phyloP scores from a whole-genome alignment of 164 flowering plant species.

The Pachysandra terminalis region DNA sequence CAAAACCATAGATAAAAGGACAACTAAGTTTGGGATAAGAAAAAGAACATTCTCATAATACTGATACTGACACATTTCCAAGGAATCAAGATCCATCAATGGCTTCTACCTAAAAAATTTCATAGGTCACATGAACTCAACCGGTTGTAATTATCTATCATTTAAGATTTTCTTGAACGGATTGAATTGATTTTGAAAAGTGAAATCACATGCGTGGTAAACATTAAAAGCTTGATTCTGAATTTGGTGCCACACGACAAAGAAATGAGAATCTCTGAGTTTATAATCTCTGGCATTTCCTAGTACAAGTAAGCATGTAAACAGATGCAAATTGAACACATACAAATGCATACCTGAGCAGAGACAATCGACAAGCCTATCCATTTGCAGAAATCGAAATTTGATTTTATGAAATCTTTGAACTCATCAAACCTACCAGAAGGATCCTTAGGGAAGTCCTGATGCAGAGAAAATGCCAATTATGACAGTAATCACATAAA shows the following conservation, averaged over 20 bases:
- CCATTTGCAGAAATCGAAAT: slow-evolving; percentile 81
- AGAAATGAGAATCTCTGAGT: neutral
- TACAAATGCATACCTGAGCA: slow-evolving; percentile 54
- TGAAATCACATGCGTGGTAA: neutral
- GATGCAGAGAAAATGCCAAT: slow-evolving; percentile 13
- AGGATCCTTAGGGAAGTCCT: slow-evolving; percentile 88
- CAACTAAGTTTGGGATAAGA: too few species aligned
- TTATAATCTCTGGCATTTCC: neutral
- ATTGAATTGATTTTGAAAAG: neutral
- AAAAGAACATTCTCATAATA: too few species aligned
- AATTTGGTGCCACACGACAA: neutral
- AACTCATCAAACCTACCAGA: slow-evolving; percentile 58
- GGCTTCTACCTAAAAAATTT: neutral
- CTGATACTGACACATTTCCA: too few species aligned
- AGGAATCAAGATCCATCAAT: neutral
- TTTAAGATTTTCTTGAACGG: neutral
- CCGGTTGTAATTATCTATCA: neutral
- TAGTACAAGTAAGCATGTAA: neutral
- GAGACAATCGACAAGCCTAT: slow-evolving; percentile 59
- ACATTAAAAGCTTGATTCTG: neutral
- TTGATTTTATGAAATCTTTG: slow-evolving; percentile 59
- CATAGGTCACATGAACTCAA: neutral
- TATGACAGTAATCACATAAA: neutral
- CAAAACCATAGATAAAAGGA: too few species aligned
- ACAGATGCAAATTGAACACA: neutral